Conservation (phyloP, 2,329 filamentous ascomycete genomes). For the Exophiala xenobiotica region DNA sequence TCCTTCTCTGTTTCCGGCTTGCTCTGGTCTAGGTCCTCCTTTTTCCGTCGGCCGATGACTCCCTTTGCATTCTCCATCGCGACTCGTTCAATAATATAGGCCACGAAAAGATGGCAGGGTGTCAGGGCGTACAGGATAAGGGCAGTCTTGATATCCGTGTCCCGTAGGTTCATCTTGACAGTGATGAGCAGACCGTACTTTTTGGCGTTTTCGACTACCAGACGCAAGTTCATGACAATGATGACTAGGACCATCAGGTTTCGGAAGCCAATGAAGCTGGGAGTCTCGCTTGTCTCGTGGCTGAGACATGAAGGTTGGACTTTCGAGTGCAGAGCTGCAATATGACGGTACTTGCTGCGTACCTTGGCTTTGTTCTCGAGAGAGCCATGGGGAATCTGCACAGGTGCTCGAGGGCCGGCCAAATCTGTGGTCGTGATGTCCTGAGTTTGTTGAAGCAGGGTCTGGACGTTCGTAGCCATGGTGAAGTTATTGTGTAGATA, state of each 20-base stretch:
- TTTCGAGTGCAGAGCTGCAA: constrained; percentile 77
- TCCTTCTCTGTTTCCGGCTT: constrained; percentile 60
- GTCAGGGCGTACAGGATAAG: constrained; percentile 79
- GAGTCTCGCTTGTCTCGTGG: constrained; percentile 70
- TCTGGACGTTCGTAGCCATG: constrained; percentile 26
- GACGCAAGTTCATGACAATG: constrained; percentile 84
- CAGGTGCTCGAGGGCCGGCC: constrained; percentile 11
- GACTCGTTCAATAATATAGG: constrained; percentile 82
- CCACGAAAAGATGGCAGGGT: constrained; percentile 84
- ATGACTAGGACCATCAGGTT: constrained; percentile 95
- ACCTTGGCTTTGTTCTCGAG: constrained; percentile 12
- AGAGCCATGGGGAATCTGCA: constrained; percentile 12
- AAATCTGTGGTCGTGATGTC: constrained; percentile 21
- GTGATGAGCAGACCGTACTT: constrained; percentile 95
- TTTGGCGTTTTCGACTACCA: constrained; percentile 81
- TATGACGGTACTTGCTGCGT: constrained; percentile 76
- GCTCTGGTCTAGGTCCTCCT: constrained; percentile 53
- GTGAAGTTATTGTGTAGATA: not conserved
- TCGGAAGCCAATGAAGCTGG: constrained; percentile 89
- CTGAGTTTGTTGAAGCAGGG: constrained; percentile 18
- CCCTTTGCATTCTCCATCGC: constrained; percentile 77
- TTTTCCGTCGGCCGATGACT: constrained; percentile 57
- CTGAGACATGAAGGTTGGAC: constrained; percentile 77
- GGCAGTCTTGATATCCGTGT: constrained; percentile 73
- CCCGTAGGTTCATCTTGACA: constrained; percentile 79